A percentile compares a stretch with the other conserved stretches of the same genome.
Conservation (phyloP, 768 basidiomycete species). For the Rickenella mellea region DNA sequence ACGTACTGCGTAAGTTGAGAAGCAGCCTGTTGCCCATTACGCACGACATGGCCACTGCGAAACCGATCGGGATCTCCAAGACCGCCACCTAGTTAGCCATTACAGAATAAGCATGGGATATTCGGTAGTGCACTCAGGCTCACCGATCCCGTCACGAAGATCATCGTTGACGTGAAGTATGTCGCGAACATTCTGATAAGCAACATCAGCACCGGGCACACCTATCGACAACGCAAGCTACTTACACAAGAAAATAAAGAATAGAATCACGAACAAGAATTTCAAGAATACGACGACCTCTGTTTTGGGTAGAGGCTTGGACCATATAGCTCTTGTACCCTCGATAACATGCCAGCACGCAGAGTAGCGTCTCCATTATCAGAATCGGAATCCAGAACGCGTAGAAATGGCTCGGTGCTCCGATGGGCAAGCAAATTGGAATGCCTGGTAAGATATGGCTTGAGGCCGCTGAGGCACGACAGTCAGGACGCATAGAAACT, state of each 20-base stretch:
- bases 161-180: slow-evolving; percentile 35
- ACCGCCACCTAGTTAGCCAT: slow-evolving; percentile 21
- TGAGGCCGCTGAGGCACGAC: not conserved
- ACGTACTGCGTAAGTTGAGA: slow-evolving; percentile 51
- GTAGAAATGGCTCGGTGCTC: slow-evolving; percentile 34
- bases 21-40: slow-evolving; percentile 48
- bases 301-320: not conserved
- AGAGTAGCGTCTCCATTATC: slow-evolving; percentile 42
- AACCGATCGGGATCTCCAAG: slow-evolving; percentile 47
- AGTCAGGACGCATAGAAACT: not conserved
- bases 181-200: slow-evolving; percentile 40
- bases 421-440: slow-evolving; percentile 32
- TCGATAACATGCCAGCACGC: slow-evolving; percentile 37
- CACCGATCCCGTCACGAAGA: slow-evolving; percentile 19
- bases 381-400: slow-evolving; percentile 56
- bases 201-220: not conserved
- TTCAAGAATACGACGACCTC: slow-evolving; percentile 22
- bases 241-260: slow-evolving; percentile 48
- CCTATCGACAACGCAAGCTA: slow-evolving; percentile 1
- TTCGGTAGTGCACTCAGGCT: slow-evolving; percentile 20
- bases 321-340: slow-evolving; percentile 32
- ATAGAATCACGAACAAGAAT: slow-evolving; percentile 49
- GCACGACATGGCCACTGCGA: slow-evolving; percentile 48
- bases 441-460: slow-evolving; percentile 13
- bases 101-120: not conserved